These are phyloP conservation scores for Sarocladium oryzae DNA, from an alignment of 2,329 filamentous ascomycete genomes.

Conservation along the genomic window DNA sequence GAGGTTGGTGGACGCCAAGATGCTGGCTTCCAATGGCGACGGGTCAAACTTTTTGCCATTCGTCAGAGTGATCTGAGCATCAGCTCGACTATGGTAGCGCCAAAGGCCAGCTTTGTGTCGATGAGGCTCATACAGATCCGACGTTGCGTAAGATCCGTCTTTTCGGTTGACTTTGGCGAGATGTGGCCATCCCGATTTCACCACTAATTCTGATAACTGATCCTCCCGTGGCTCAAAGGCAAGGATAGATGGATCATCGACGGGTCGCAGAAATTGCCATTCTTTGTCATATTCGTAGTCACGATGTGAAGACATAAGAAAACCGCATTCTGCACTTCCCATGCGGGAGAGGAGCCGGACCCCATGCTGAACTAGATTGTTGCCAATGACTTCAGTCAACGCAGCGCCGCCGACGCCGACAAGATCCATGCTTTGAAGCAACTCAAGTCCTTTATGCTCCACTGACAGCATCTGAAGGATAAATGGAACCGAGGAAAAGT, in stretches of 20 bases:
- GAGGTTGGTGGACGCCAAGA: conserved; percentile 34
- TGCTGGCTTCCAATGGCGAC: conserved; percentile 49
- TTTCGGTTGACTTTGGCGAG: conserved; percentile 50
- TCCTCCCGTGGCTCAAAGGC: conserved; percentile 39
- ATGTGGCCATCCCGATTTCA: conserved; percentile 50
- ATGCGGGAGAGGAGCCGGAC: conserved; percentile 56
- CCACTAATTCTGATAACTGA: conserved; percentile 46
- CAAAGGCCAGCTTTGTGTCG: conserved; percentile 20
- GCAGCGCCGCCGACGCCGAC: conserved; percentile 60
- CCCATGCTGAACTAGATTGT: conserved; percentile 40
- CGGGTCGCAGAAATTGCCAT: conserved; percentile 53
- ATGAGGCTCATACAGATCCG: conserved; percentile 56
- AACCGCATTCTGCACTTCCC: conserved; percentile 61
- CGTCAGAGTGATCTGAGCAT: conserved; percentile 54
- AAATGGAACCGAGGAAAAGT: conserved; percentile 58
- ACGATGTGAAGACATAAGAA: conserved; percentile 56
- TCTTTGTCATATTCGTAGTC: conserved; percentile 46
- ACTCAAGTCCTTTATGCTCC: conserved; percentile 31
- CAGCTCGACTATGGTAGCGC: conserved; percentile 53
- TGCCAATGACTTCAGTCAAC: conserved; percentile 44
- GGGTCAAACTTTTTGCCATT: conserved; percentile 68
- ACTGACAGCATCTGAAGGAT: conserved; percentile 47
- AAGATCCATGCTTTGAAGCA: conserved; percentile 47
- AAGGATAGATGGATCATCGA: conserved; percentile 24
- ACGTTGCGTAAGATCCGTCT: conserved; percentile 56